Base-by-base conservation (phyloP, 2,329 filamentous ascomycete species). In the Neophaeococcomyces mojaviensis region DNA sequence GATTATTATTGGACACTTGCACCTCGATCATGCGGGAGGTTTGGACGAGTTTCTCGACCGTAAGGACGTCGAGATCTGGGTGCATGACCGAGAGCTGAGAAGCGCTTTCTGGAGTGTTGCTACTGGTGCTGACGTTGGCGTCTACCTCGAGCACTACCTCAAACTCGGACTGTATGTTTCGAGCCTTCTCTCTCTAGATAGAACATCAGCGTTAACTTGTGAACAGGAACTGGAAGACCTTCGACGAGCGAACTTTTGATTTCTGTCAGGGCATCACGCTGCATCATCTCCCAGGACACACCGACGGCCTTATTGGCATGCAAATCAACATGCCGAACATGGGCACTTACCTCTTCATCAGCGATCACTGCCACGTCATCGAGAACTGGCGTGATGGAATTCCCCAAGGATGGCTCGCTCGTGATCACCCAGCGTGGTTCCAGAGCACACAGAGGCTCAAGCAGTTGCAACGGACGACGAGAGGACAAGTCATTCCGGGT, bases 321-420 rank as follows among this genome's bases (percentile, higher is more conserved):
- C 54, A 56, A 47, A 53, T 56, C 48, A 56, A 56, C 30, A 53
- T 56, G 54, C 54, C 48, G 1, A 49, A 52, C n/a, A 53, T 49
- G 39, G 54, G 54, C 5, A 56, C 54, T 28, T 56, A 49, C 44
- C 41, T 56, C 32, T 56, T 55, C 36, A 56, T 55, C 24, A 53
- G 48, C 30, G 54, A 56, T 37, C 54, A 56, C 44, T 56, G 52
- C 47, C 54, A 56, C 36, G 52, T 55, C 34, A 56, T 55, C 19
- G 54, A 56, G 39, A 56, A 56, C 44, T 56, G 52, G 52, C 50
- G 52, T 20, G 54, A 56, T 36, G 54, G 52, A 22, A 55, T 55
- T 36, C 54, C 54, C n/a, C 54, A 56, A 38, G 54, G 54, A 16
- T 56, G 54, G 54, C 47, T 56, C 9, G 52, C 52, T 9, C 47